These are phyloP conservation scores for Mycosphaerella arachidis DNA, from an alignment of 2,329 filamentous ascomycete genomes.

Conservation along the genomic window DNA sequence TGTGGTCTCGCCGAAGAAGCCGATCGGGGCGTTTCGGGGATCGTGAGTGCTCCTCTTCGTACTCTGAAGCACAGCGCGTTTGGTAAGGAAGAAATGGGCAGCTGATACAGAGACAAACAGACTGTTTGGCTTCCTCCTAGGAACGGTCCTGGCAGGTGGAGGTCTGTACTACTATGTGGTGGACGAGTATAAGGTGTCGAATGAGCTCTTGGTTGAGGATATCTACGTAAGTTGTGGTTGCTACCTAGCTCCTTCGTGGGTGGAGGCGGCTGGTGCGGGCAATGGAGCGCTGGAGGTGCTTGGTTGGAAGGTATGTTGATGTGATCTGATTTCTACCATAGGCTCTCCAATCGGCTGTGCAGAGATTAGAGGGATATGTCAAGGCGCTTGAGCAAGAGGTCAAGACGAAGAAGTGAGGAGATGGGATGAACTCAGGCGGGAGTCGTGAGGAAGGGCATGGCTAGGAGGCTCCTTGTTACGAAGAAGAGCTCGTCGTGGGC, in stretches of 20 bases:
- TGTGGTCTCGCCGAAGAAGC: constrained; percentile 54
- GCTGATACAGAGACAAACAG: constrained; percentile 44
- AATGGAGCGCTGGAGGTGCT: too few species aligned
- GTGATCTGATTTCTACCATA: constrained; percentile 34
- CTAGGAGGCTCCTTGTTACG: neutral
- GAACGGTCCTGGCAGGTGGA: constrained; percentile 71
- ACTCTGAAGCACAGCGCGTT: neutral
- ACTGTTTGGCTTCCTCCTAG: constrained; percentile 85
- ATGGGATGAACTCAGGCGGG: neutral
- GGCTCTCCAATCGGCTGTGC: constrained; percentile 83
- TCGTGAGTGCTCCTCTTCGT: constrained; percentile 52
- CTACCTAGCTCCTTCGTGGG: neutral
- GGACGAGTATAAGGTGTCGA: constrained; percentile 88
- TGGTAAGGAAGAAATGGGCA: neutral
- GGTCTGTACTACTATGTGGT: constrained; percentile 89
- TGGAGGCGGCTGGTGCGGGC: neutral
- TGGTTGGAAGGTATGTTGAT: neutral
- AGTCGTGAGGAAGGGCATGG: neutral
- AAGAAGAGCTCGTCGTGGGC: neutral
- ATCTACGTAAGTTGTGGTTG: constrained; percentile 72
- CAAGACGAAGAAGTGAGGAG: constrained; percentile 53
- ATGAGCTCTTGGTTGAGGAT: constrained; percentile 89
- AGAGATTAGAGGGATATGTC: constrained; percentile 80
- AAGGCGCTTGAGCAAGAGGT: constrained; percentile 76
- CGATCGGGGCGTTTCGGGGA: constrained; percentile 66